Evolutionary conservation across 73 alveolate species (phyloP).

Genomic region (Paramecium pentaurelia): DNA sequence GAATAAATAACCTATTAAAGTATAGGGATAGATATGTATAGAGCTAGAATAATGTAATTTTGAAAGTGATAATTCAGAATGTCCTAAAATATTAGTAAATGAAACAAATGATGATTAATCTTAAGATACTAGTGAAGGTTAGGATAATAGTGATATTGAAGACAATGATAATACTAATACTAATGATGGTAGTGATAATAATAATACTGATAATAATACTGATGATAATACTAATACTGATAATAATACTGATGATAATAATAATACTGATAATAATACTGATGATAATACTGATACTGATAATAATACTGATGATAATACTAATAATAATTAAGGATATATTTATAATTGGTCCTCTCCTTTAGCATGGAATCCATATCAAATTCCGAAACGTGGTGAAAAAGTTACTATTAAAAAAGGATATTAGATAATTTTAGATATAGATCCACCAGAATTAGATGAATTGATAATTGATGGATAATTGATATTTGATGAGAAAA

Average conservation of each 20-base stretch:
- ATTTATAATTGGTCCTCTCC: slow-evolving; percentile 6
- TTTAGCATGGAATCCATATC: not conserved
- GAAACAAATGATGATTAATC: not conserved
- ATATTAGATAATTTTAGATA: slow-evolving; percentile 6
- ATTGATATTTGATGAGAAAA: slow-evolving; percentile 24
- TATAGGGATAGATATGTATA: slow-evolving; percentile 22
- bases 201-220: not conserved
- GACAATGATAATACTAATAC: not conserved
- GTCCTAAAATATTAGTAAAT: not conserved
- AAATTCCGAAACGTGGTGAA: not conserved
- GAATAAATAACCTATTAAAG: not conserved
- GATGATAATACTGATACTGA: not conserved
- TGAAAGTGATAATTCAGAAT: not conserved
- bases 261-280: too few species aligned
- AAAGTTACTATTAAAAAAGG: not conserved
- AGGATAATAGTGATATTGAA: not conserved
- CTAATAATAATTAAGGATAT: not conserved
- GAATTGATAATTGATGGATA: not conserved
- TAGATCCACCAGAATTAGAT: slow-evolving; percentile 1
- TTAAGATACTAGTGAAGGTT: not conserved
- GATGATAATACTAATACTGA: not conserved
- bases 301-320: not conserved
- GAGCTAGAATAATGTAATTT: not conserved
- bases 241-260: too few species aligned
- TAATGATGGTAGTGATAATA: not conserved